Evolutionary conservation across 306 rosid genomes (phyloP).

Genomic region (Casuarina glauca): DNA sequence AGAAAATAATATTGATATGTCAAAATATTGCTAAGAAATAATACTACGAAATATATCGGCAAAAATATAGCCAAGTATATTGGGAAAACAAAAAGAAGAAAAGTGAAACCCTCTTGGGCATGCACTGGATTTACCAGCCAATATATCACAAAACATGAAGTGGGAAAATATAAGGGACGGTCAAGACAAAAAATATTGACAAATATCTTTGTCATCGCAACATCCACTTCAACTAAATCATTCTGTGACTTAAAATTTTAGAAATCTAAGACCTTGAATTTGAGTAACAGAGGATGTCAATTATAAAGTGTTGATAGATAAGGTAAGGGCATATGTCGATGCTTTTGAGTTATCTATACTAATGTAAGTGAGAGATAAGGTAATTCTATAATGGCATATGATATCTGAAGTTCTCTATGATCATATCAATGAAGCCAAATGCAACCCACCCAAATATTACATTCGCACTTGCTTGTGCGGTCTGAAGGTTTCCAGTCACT

Average conservation of each 20-base stretch:
- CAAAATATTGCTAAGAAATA: too few species aligned
- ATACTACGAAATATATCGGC: too few species aligned
- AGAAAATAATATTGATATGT: not conserved
- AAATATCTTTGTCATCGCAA: too few species aligned
- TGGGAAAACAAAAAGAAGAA: too few species aligned
- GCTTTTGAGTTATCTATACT: not conserved
- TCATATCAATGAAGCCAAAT: not conserved
- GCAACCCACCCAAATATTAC: conserved; percentile 73
- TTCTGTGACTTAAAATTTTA: not conserved
- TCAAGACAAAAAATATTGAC: not conserved
- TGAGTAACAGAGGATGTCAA: not conserved
- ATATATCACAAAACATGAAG: not conserved
- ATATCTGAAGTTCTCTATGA: not conserved
- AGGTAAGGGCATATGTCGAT: not conserved
- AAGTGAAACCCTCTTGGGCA: too few species aligned
- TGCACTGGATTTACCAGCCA: too few species aligned
- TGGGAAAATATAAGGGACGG: not conserved
- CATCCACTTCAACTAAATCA: too few species aligned
- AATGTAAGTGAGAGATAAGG: not conserved
- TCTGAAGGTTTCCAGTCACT: conserved; percentile 49
- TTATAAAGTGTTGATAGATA: not conserved
- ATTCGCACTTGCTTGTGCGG: conserved; percentile 39
- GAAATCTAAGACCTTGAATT: not conserved
- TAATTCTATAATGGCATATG: not conserved
- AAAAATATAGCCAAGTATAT: too few species aligned